Percentiles rank a stretch among this genome's conserved stretches.
Evolutionary conservation across 2,329 filamentous ascomycete species (phyloP).

Genomic region (Colletotrichum nymphaeae): DNA sequence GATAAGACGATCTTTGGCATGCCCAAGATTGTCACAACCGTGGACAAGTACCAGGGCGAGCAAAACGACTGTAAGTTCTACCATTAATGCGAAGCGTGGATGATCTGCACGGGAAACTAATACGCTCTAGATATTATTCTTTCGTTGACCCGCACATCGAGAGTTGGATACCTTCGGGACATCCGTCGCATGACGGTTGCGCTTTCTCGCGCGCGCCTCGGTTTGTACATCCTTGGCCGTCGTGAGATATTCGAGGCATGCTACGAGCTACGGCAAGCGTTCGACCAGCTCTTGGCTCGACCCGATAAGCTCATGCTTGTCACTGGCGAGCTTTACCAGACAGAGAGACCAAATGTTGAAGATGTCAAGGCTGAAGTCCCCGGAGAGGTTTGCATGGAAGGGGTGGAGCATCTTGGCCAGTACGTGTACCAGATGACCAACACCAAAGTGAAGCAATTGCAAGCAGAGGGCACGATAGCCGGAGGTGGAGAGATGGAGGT

Average conservation of each 20-base stretch:
- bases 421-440: conserved; percentile 98
- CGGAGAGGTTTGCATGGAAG: conserved; percentile 81
- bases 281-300: conserved; percentile 80
- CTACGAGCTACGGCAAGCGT: conserved; percentile 88
- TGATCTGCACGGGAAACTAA: conserved; percentile 36
- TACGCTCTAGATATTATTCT: conserved; percentile 84
- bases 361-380: conserved; percentile 61
- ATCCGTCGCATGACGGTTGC: conserved; percentile 94
- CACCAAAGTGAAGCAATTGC: conserved; percentile 63
- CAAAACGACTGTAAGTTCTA: conserved; percentile 91
- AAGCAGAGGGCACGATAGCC: conserved; percentile 45
- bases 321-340: conserved; percentile 88
- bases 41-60: conserved; percentile 99
- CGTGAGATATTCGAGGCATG: conserved; percentile 89
- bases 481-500: conserved; percentile 40
- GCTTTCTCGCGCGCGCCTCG: conserved; percentile 89
- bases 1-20: conserved; percentile 88
- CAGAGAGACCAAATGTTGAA: conserved; percentile 62
- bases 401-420: conserved; percentile 92
- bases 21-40: conserved; percentile 90
- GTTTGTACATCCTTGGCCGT: conserved; percentile 91
- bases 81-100: neutral
- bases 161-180: conserved; percentile 92
- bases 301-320: conserved; percentile 85
- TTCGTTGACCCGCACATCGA: conserved; percentile 88